These are phyloP conservation scores for Trametes versicolor DNA, from an alignment of 1,284 basidiomycete species.

Conservation along the genomic window DNA sequence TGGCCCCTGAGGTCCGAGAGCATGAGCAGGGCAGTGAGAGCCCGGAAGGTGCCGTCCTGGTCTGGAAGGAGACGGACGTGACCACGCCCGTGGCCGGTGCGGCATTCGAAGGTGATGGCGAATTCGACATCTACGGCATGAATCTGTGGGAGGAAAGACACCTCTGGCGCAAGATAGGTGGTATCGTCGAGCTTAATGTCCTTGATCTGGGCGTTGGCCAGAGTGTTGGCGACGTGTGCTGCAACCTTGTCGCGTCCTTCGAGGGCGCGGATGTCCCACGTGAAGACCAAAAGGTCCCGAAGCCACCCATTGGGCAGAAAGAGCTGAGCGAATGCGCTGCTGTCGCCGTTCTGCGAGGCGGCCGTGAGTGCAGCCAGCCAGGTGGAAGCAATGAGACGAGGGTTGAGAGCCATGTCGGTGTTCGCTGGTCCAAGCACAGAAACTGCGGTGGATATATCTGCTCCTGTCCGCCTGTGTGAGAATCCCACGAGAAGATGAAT, in stretches of 20 bases:
- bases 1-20: conserved; percentile 44
- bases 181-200: conserved; percentile 45
- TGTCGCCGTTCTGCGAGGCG: conserved; percentile 47
- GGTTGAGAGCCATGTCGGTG: conserved; percentile 20
- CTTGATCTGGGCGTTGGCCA: conserved; percentile 39
- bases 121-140: conserved; percentile 33
- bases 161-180: conserved; percentile 40
- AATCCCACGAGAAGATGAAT: too few species aligned
- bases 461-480: too few species aligned
- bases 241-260: conserved; percentile 52
- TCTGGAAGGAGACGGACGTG: conserved; percentile 46
- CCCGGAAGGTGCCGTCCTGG: conserved; percentile 28
- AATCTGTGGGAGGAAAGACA: conserved; percentile 33
- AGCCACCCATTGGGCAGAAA: conserved; percentile 59
- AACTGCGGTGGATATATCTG: too few species aligned
- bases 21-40: conserved; percentile 42
- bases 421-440: too few species aligned
- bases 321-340: conserved; percentile 46
- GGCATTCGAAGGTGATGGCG: conserved; percentile 54
- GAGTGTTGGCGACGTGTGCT: conserved; percentile 51
- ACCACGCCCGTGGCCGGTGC: conserved; percentile 48
- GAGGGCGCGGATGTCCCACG: conserved; percentile 72
- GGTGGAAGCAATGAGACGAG: conserved; percentile 44
- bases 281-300: conserved; percentile 67
- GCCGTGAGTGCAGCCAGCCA: conserved; percentile 59